phyloP scores from a whole-genome alignment of 306 rosid species.

The Rubus parviflorus region DNA sequence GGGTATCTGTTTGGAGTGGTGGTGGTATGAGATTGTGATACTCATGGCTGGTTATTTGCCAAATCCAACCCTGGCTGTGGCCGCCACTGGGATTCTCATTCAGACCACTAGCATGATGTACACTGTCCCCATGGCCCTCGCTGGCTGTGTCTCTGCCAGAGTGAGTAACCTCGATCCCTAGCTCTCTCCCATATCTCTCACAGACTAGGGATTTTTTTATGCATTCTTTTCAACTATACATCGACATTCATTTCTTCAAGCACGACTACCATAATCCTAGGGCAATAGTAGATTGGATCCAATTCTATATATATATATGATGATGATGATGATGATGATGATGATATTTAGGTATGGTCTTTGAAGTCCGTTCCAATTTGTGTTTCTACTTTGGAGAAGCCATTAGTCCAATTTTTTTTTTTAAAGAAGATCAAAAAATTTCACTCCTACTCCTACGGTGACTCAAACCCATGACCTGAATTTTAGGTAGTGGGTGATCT shows the following conservation, averaged over 20 bases:
- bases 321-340: no score
- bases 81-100: conserved; percentile 92
- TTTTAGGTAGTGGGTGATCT: no score
- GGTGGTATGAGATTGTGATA: conserved; percentile 98
- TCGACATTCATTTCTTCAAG: background rate
- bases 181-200: background rate
- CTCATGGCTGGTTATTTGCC: conserved; percentile 84
- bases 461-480: no score
- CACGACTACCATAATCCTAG: background rate
- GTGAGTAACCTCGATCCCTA: conserved; percentile 42
- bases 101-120: conserved; percentile 99
- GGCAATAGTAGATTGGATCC: background rate
- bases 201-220: background rate
- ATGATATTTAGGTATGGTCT: background rate
- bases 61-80: conserved; percentile 72
- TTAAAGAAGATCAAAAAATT: no score
- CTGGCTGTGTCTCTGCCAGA: conserved; percentile 92
- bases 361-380: background rate
- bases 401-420: no score
- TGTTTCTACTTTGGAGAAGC: background rate
- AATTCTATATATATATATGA: background rate
- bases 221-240: background rate
- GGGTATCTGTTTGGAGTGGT: conserved; percentile 96
- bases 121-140: conserved; percentile 96
- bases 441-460: no score